phyloP scores from a whole-genome alignment of 495 filamentous ascomycete species.

The Talaromyces wortmannii region DNA sequence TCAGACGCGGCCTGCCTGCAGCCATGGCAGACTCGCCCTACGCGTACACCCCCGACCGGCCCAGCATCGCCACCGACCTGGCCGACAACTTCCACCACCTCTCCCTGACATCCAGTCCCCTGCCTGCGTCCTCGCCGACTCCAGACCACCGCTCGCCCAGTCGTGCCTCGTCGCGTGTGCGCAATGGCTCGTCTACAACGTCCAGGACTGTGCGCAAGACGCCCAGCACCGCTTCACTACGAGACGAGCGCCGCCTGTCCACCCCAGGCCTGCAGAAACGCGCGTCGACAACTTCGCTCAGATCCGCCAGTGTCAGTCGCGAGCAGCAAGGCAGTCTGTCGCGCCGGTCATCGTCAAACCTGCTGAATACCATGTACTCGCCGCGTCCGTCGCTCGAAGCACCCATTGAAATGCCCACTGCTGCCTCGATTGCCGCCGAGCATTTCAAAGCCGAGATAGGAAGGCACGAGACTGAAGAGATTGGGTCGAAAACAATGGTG shows the following conservation, averaged over 20 bases:
- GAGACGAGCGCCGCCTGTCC: slow-evolving; percentile 38
- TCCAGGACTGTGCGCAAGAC: slow-evolving; percentile 39
- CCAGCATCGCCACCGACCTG: slow-evolving; percentile 19
- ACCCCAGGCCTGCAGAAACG: slow-evolving; percentile 38
- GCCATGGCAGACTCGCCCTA: background rate
- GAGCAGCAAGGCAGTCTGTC: slow-evolving; percentile 20
- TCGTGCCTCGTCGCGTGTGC: slow-evolving; percentile 7
- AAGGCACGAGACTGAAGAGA: slow-evolving; percentile 46
- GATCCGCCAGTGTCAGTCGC: slow-evolving; percentile 21
- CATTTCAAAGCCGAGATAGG: slow-evolving; percentile 66
- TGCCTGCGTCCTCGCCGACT: slow-evolving; percentile 13
- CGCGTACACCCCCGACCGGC: background rate
- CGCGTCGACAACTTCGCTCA: slow-evolving; percentile 35
- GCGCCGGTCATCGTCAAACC: slow-evolving; percentile 41
- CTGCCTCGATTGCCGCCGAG: slow-evolving; percentile 60
- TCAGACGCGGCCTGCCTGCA: no score
- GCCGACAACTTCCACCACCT: slow-evolving; percentile 24
- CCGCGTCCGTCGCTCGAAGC: slow-evolving; percentile 17
- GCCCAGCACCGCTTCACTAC: slow-evolving; percentile 44
- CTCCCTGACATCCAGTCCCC: slow-evolving; percentile 18
- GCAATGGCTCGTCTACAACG: slow-evolving; percentile 16
- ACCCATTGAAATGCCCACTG: slow-evolving; percentile 39
- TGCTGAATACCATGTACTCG: slow-evolving; percentile 24
- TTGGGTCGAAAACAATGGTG: slow-evolving; percentile 62
- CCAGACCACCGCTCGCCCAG: slow-evolving; percentile 14